phyloP scores from a whole-genome alignment of 352 stramenopile genomes.

The Blastocystis sp. region DNA sequence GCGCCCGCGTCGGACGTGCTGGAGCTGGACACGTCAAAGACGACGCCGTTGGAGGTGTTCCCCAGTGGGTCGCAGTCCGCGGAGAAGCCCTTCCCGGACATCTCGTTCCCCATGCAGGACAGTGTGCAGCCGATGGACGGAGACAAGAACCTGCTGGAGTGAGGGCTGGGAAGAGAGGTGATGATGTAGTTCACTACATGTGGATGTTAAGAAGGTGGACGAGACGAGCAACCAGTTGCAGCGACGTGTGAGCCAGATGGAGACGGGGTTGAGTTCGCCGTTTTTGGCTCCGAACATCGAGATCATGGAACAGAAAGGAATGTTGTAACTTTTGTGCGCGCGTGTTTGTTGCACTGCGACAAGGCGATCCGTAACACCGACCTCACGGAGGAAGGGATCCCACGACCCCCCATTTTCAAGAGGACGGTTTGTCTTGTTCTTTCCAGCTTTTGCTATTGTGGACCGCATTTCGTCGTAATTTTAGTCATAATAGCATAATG shows the following conservation, averaged over 20 bases:
- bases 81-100: not conserved
- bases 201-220: slow-evolving; percentile 58
- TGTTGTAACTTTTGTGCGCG: slow-evolving; percentile 47
- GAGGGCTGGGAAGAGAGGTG: not conserved
- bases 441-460: not conserved
- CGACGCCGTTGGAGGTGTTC: slow-evolving; percentile 29
- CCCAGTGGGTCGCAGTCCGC: not conserved
- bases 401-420: not conserved
- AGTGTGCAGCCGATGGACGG: not conserved
- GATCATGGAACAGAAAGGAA: slow-evolving; percentile 69
- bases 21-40: slow-evolving; percentile 52
- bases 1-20: not conserved
- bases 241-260: slow-evolving; percentile 54
- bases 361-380: no score
- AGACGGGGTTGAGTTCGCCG: slow-evolving; percentile 62
- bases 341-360: not conserved
- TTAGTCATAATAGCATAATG: slow-evolving; percentile 15
- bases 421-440: not conserved
- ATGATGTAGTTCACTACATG: slow-evolving; percentile 19
- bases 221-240: slow-evolving; percentile 28
- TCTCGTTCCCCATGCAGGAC: not conserved
- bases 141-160: slow-evolving; percentile 36
- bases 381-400: not conserved
- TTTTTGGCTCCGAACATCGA: slow-evolving; percentile 66
- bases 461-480: not conserved